These are phyloP conservation scores for Penicillium roqueforti DNA, from an alignment of 495 filamentous ascomycete species.

Conservation along the genomic window DNA sequence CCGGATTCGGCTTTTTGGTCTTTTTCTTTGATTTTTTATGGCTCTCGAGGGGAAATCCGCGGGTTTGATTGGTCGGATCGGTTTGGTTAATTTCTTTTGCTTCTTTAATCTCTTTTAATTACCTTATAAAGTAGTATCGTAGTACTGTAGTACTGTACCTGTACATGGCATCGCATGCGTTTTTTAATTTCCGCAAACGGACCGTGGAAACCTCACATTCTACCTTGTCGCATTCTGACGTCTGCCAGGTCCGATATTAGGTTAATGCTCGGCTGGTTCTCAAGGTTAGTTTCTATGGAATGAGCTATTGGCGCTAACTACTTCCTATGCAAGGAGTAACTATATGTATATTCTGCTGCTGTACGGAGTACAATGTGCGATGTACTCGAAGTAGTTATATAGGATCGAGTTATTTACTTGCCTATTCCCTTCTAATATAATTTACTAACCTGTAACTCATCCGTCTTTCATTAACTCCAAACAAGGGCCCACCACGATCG, in stretches of 20 bases:
- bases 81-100: background rate
- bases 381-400: no score
- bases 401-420: no score
- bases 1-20: background rate
- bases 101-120: background rate
- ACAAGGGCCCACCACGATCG: constrained; percentile 4
- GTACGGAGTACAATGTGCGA: background rate
- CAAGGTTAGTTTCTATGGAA: no score
- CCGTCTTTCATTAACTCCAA: constrained; percentile 1
- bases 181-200: background rate
- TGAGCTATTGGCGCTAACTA: no score
- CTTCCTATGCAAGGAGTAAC: background rate
- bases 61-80: no score
- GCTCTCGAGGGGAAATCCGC: no score
- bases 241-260: no score
- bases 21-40: background rate
- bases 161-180: background rate
- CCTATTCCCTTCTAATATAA: no score
- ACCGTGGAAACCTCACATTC: background rate
- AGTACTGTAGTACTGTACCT: background rate
- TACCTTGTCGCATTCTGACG: background rate
- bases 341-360: background rate
- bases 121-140: background rate
- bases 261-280: no score
- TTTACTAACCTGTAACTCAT: background rate